phyloP scores from a whole-genome alignment of 2,329 filamentous ascomycete genomes.

The Parastagonospora nodorum region DNA sequence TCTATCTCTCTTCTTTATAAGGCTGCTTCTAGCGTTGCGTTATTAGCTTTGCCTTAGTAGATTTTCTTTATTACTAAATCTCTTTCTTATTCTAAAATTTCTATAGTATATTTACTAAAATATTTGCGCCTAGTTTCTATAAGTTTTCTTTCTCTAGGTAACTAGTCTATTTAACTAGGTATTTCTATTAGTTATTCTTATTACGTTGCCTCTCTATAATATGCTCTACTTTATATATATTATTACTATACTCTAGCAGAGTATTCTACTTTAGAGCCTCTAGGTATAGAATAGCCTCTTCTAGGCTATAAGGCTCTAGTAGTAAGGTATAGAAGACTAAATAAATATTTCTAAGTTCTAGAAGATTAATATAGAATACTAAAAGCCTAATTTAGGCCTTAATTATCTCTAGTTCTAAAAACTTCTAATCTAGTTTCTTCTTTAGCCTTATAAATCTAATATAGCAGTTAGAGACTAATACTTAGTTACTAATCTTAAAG shows the following conservation, averaged over 20 bases:
- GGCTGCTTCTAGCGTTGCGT: too few species aligned
- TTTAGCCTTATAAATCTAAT: background rate
- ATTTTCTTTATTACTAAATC: too few species aligned
- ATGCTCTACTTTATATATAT: background rate
- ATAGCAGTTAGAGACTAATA: background rate
- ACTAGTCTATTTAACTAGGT: background rate
- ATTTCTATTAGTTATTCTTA: background rate
- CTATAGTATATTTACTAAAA: background rate
- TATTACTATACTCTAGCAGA: background rate
- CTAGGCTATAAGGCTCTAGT: background rate
- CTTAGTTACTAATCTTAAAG: background rate
- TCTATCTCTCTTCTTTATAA: too few species aligned
- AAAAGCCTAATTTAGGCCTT: background rate
- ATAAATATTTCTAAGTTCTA: background rate
- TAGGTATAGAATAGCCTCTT: background rate
- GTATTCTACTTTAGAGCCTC: background rate
- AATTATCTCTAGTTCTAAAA: background rate
- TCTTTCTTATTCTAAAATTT: background rate
- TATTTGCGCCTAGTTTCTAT: background rate
- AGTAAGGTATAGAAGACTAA: background rate
- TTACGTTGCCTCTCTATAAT: background rate
- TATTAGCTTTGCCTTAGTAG: too few species aligned
- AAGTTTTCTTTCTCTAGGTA: background rate
- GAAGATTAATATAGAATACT: background rate
- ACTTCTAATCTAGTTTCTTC: background rate